Evolutionary conservation across 352 stramenopile genomes (phyloP).

Genomic region (Phytophthora chlamydospora): DNA sequence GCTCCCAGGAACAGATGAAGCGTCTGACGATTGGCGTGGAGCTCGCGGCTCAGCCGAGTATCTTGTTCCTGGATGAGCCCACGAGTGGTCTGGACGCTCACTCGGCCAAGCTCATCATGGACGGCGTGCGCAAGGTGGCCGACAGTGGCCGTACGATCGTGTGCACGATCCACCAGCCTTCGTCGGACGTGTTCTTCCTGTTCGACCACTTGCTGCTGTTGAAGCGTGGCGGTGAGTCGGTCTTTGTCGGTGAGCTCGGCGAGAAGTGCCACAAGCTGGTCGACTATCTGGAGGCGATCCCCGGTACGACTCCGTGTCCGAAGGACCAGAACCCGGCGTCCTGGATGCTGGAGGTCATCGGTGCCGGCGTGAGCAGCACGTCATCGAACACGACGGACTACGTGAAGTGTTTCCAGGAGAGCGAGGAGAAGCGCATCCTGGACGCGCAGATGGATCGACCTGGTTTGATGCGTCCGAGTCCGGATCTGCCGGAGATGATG

Average conservation of each 20-base stretch:
- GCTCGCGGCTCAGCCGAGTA: conserved; percentile 74
- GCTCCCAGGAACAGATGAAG: conserved; percentile 53
- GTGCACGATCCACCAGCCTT: conserved; percentile 92
- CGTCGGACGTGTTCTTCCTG: conserved; percentile 84
- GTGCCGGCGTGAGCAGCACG: conserved; percentile 38
- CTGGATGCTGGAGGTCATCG: conserved; percentile 45
- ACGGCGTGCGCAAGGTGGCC: conserved; percentile 77
- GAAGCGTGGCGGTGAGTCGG: conserved; percentile 45
- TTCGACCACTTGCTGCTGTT: conserved; percentile 87
- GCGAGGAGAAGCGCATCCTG: conserved; percentile 25
- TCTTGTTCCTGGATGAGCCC: conserved; percentile 85
- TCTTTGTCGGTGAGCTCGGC: conserved; percentile 59
- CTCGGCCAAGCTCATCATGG: conserved; percentile 72
- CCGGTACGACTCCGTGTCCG: conserved; percentile 28
- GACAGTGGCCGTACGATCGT: conserved; percentile 69
- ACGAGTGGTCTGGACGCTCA: conserved; percentile 78
- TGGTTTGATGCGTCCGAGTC: conserved; percentile 20
- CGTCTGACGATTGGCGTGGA: conserved; percentile 54
- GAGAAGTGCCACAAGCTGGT: conserved; percentile 37
- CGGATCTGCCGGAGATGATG: conserved; percentile 29
- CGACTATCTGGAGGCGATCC: conserved; percentile 53
- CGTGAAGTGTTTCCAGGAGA: conserved; percentile 43
- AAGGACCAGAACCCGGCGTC: conserved; percentile 58
- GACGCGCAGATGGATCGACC: conserved; percentile 25
- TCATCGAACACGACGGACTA: conserved; percentile 39